Evolutionary conservation across 768 basidiomycete species (phyloP).

Genomic region (Boletus patriciae): DNA sequence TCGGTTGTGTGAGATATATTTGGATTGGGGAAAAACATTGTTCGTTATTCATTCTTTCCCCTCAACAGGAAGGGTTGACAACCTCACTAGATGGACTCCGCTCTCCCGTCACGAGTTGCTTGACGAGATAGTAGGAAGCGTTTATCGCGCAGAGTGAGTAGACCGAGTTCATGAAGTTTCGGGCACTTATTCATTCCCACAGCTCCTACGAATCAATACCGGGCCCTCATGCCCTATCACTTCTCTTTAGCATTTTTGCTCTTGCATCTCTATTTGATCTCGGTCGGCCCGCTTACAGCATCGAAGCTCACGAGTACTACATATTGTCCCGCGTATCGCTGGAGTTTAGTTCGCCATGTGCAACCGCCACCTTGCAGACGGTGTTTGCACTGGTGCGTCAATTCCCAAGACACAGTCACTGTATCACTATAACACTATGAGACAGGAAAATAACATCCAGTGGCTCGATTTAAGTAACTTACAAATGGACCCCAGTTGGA

Average conservation of each 20-base stretch:
- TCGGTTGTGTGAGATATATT: conserved; percentile 61
- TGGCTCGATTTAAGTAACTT: conserved; percentile 60
- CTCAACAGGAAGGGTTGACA: not conserved
- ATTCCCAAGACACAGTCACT: not conserved
- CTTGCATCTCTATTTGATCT: conserved; percentile 65
- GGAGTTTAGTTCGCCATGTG: conserved; percentile 44
- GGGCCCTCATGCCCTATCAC: conserved; percentile 54
- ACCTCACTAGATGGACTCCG: conserved; percentile 47
- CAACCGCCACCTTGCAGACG: conserved; percentile 52
- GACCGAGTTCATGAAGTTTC: not conserved
- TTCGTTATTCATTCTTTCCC: conserved; percentile 32
- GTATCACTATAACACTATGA: conserved; percentile 8
- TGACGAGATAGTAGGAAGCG: conserved; percentile 51
- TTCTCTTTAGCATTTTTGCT: conserved; percentile 67
- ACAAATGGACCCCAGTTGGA: conserved; percentile 45
- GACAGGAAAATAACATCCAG: conserved; percentile 40
- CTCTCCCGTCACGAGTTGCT: conserved; percentile 54
- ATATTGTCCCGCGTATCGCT: conserved; percentile 56
- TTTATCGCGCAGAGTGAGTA: conserved; percentile 57
- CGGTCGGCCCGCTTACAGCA: conserved; percentile 44
- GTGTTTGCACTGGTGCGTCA: conserved; percentile 56
- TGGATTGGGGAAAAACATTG: conserved; percentile 61
- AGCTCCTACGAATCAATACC: conserved; percentile 42
- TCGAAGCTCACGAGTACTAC: conserved; percentile 63
- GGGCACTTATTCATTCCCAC: conserved; percentile 4